Percentiles rank a stretch among this genome's conserved stretches.
phyloP scores from a whole-genome alignment of 495 filamentous ascomycete species.

The Aspergillus incahuasiensis region DNA sequence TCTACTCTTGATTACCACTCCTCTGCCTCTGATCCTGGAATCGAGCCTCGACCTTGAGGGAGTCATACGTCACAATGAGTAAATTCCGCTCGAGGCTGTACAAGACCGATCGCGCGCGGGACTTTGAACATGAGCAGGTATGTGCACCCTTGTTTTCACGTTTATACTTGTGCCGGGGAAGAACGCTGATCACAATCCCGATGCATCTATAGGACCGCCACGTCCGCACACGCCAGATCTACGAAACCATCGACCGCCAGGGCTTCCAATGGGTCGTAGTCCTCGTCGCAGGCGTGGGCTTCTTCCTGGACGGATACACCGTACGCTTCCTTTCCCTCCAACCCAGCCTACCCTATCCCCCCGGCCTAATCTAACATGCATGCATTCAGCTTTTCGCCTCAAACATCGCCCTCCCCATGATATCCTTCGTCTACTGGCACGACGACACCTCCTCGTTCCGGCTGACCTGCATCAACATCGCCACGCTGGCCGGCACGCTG shows the following conservation, averaged over 20 bases:
- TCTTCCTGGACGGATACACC: slow-evolving; percentile 65
- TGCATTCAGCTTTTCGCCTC: slow-evolving; percentile 51
- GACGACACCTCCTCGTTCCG: slow-evolving; percentile 34
- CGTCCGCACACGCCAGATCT: slow-evolving; percentile 46
- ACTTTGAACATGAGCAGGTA: slow-evolving; percentile 49
- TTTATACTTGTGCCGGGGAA: background rate
- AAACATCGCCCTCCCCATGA: slow-evolving; percentile 59
- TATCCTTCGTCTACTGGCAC: slow-evolving; percentile 60
- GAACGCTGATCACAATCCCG: background rate
- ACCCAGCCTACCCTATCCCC: background rate
- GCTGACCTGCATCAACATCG: slow-evolving; percentile 51
- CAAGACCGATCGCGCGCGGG: slow-evolving; percentile 46
- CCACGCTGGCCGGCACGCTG: slow-evolving; percentile 54
- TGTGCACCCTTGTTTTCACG: too few relatives aligned
- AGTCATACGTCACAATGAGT: slow-evolving; percentile 23
- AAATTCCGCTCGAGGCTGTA: slow-evolving; percentile 40
- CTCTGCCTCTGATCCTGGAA: too few relatives aligned
- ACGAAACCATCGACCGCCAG: slow-evolving; percentile 47
- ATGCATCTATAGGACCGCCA: slow-evolving; percentile 37
- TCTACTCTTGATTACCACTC: too few relatives aligned
- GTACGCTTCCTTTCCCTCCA: slow-evolving; percentile 36
- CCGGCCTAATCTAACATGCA: background rate
- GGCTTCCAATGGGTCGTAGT: slow-evolving; percentile 46
- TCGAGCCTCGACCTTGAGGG: too few relatives aligned
- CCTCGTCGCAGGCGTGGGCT: slow-evolving; percentile 60